A percentile compares a stretch with the other conserved stretches of the same genome.
Conservation (phyloP, 2,329 filamentous ascomycete species). For the Uncinocarpus reesii region DNA sequence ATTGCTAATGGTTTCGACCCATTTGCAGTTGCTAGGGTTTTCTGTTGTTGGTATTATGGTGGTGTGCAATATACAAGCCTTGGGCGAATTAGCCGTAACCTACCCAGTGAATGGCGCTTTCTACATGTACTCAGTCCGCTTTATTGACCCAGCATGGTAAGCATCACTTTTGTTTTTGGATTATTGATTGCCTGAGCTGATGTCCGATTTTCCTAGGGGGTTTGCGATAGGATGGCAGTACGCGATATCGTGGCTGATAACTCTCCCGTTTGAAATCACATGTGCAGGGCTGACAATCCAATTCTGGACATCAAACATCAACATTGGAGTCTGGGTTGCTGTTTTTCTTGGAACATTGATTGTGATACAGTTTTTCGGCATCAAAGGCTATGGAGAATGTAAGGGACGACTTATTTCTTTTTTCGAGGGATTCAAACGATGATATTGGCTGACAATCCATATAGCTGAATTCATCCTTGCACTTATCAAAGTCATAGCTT, state of each 20-base stretch:
- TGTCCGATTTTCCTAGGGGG: slow-evolving; percentile 34
- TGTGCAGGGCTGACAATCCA: slow-evolving; percentile 52
- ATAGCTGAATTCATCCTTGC: slow-evolving; percentile 53
- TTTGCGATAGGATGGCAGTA: slow-evolving; percentile 47
- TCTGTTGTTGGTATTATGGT: slow-evolving; percentile 48
- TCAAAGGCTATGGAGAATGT: slow-evolving; percentile 39
- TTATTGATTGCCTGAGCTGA: not conserved
- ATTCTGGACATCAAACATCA: slow-evolving; percentile 43
- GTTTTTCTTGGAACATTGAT: slow-evolving; percentile 50
- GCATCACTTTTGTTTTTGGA: too few relatives aligned
- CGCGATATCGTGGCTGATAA: slow-evolving; percentile 70
- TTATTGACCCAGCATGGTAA: slow-evolving; percentile 49
- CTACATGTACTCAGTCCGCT: slow-evolving; percentile 49
- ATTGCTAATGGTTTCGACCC: not conserved
- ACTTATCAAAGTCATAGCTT: slow-evolving; percentile 58
- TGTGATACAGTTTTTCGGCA: slow-evolving; percentile 50
- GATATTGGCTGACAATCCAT: slow-evolving; percentile 27
- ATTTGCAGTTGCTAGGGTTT: slow-evolving; percentile 30
- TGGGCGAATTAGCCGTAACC: slow-evolving; percentile 51
- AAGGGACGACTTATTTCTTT: slow-evolving; percentile 54
- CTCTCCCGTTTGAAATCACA: slow-evolving; percentile 58
- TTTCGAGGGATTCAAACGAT: slow-evolving; percentile 36
- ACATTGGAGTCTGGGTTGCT: slow-evolving; percentile 34
- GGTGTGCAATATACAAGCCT: slow-evolving; percentile 47
- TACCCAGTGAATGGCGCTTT: slow-evolving; percentile 54